A percentile compares a stretch with the other conserved stretches of the same genome.
These are phyloP conservation scores for Colletotrichum sublineola DNA, from an alignment of 2,329 filamentous ascomycete genomes.

Conservation along the genomic window DNA sequence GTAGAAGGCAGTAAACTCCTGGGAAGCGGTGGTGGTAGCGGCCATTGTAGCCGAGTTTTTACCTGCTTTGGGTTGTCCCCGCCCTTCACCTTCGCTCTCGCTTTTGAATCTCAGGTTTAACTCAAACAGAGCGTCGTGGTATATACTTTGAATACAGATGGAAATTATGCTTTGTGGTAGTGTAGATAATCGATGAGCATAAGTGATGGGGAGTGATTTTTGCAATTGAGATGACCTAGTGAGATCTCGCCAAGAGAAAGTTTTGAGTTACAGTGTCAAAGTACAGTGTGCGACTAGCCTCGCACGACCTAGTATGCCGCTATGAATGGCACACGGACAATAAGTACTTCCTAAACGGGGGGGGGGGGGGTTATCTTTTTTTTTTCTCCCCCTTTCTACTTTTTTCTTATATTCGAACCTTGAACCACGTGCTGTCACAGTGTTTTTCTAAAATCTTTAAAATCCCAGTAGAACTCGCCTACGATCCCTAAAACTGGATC, in stretches of 20 bases:
- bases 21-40: constrained; percentile 11
- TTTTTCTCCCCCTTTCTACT: neutral
- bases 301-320: neutral
- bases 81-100: neutral
- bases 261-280: constrained; percentile 14
- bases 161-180: neutral
- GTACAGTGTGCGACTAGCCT: neutral
- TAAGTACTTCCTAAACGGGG: neutral
- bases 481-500: too few relatives aligned
- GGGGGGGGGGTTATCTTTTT: too few relatives aligned
- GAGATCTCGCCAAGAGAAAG: constrained; percentile 12
- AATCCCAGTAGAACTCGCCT: neutral
- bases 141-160: neutral
- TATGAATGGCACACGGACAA: neutral
- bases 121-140: too few relatives aligned
- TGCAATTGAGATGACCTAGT: neutral
- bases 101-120: neutral
- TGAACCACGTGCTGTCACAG: neutral
- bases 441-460: too few relatives aligned
- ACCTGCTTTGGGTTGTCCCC: neutral
- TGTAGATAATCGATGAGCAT: neutral
- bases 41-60: neutral
- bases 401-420: too few relatives aligned
- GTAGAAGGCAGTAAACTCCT: constrained; percentile 74
- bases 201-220: neutral